phyloP scores from a whole-genome alignment of 176 grass and related monocot species.

The Panicum miliaceum region DNA sequence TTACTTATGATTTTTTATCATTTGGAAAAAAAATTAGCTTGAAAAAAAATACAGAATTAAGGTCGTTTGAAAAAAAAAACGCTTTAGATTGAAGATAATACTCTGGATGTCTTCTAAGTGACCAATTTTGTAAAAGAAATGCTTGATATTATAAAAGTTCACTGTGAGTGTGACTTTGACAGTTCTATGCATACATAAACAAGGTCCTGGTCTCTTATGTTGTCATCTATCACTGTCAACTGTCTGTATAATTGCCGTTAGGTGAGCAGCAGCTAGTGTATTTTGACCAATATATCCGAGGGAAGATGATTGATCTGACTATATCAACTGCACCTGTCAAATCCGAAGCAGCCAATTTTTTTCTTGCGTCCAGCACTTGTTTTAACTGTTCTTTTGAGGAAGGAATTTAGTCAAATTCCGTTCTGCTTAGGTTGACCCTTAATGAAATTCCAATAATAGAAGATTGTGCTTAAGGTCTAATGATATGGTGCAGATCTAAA shows the following conservation, averaged over 20 bases:
- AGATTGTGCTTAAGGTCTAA: background rate
- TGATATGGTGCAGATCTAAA: conserved; percentile 1
- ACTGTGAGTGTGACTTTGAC: background rate
- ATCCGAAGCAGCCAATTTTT: conserved; percentile 8
- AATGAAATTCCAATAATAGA: background rate
- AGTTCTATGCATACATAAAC: conserved; percentile 21
- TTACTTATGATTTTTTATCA: conserved; percentile 16
- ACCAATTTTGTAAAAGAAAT: background rate
- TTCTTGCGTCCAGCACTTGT: background rate
- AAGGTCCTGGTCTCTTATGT: conserved; percentile 27
- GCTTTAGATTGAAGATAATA: conserved; percentile 27
- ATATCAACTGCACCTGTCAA: conserved; percentile 26
- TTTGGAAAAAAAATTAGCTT: conserved; percentile 11
- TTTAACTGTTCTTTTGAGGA: conserved; percentile 23
- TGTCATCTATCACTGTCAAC: conserved; percentile 29
- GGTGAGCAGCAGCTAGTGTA: conserved; percentile 29
- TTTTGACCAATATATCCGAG: conserved; percentile 23
- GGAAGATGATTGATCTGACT: conserved; percentile 19
- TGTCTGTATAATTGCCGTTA: conserved; percentile 28
- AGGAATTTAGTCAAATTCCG: background rate
- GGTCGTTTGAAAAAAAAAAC: background rate
- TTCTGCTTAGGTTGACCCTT: background rate
- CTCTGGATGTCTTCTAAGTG: background rate
- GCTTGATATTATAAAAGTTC: conserved; percentile 10
- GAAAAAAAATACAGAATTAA: background rate